Percentiles rank a stretch among this genome's conserved stretches.
phyloP scores from a whole-genome alignment of 768 basidiomycete species.

The Paxillus ammoniavirescens region DNA sequence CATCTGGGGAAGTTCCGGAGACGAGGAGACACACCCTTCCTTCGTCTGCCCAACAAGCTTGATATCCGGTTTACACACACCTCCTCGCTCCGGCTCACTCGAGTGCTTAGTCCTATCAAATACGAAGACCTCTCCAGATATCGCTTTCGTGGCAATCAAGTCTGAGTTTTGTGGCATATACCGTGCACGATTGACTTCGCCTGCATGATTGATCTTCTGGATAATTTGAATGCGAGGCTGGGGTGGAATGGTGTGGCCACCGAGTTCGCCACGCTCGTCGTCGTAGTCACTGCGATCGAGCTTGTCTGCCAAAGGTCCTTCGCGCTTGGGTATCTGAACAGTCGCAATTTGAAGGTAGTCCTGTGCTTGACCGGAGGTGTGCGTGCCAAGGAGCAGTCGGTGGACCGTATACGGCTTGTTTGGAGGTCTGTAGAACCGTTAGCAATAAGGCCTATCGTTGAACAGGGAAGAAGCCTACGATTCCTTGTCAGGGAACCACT shows the following conservation, averaged over 20 bases:
- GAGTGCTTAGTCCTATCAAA: slow-evolving; percentile 98
- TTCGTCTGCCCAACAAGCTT: slow-evolving; percentile 84
- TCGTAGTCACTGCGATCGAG: slow-evolving; percentile 82
- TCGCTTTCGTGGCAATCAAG: slow-evolving; percentile 92
- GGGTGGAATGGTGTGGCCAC: slow-evolving; percentile 85
- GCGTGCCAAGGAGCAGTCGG: slow-evolving; percentile 92
- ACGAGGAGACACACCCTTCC: slow-evolving; percentile 71
- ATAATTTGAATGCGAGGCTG: slow-evolving; percentile 85
- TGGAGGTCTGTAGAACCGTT: slow-evolving; percentile 55
- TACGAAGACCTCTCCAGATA: slow-evolving; percentile 87
- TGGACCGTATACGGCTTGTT: slow-evolving; percentile 95
- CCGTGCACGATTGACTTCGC: slow-evolving; percentile 95
- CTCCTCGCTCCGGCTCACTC: slow-evolving; percentile 84
- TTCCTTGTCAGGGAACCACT: slow-evolving; percentile 99
- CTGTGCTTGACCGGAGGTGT: slow-evolving; percentile 92
- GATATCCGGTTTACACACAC: slow-evolving; percentile 88
- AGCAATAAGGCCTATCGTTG: not conserved
- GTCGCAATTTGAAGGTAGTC: slow-evolving; percentile 96
- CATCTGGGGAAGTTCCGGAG: not conserved
- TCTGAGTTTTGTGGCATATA: slow-evolving; percentile 99
- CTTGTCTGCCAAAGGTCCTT: slow-evolving; percentile 66
- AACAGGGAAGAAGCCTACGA: slow-evolving; percentile 51
- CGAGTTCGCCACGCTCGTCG: slow-evolving; percentile 91
- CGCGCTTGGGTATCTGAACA: slow-evolving; percentile 88
- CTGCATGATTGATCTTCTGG: slow-evolving; percentile 92